Base-by-base conservation (phyloP, 2,329 filamentous ascomycete genomes). In the Westerdykella ornata region DNA sequence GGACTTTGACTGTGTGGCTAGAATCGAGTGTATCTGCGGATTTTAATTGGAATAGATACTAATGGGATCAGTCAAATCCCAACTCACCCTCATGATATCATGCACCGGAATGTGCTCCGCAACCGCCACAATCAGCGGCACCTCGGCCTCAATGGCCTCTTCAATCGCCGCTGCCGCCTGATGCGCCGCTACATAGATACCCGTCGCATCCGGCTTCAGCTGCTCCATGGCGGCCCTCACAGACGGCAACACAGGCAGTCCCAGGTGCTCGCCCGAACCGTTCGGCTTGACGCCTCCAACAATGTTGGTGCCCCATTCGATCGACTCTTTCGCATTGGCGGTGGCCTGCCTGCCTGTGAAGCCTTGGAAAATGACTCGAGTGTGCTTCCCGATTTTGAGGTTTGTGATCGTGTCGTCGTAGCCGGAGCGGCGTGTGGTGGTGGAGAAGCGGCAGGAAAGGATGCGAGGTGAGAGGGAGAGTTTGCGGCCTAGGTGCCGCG, bases 21-120 rank as follows among this genome's bases (percentile, higher is more conserved):
- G 72, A 37, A 87, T 80, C 17, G 81, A 80, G 38, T 86, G 81
- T 38, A 85, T 78, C 67, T 84, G 41, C 3, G 19, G 7, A 12
- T 38, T 48, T 46, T 52, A 32, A 32, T 43, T n/a, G 14, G 20
- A 9, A 22, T 22, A 22, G 9, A 22, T 9, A 5, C 9, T 9
- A 22, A 22, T 22, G 5, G 20, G 9, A 36, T 5, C 4, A n/a
- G n/a, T n/a, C n/a, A n/a, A n/a, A n/a, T n/a, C n/a, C n/a, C 16
- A 37, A 51, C 72, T 48, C 65, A 83, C 82, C 51, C 83, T 76
- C 49, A 89, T 72, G 59, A 89, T 82, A 56, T 89, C 84, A 60
- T 88, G 84, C 14, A 88, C 68, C 0, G 85, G 85, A 26, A 89
- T 82, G 60, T 88, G 84, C 60, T 90, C 85, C 5, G 85, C 84